phyloP scores from a whole-genome alignment of 768 basidiomycete species.

The Lanmaoa rubissima region DNA sequence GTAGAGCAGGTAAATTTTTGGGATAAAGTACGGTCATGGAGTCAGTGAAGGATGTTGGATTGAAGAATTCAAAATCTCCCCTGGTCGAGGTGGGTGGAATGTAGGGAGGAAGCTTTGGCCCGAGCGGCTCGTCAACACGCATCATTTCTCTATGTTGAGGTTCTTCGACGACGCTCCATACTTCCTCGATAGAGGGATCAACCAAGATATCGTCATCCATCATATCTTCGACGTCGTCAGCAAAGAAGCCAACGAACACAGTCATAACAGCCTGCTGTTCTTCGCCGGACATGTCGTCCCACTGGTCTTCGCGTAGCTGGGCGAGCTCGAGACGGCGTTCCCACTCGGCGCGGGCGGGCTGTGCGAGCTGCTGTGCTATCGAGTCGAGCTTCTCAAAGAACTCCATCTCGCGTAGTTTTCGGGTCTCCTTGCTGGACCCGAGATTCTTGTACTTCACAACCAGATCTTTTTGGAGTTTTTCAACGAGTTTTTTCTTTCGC shows the following conservation, averaged over 20 bases:
- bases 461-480: slow-evolving; percentile 32
- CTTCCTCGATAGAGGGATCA: slow-evolving; percentile 15
- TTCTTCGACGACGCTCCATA: slow-evolving; percentile 16
- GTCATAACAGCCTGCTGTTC: slow-evolving; percentile 31
- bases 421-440: slow-evolving; percentile 24
- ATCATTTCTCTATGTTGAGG: neutral
- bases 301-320: slow-evolving; percentile 30
- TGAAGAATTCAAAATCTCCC: slow-evolving; percentile 26
- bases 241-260: slow-evolving; percentile 31
- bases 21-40: slow-evolving; percentile 20
- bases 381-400: slow-evolving; percentile 24
- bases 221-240: slow-evolving; percentile 27
- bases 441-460: slow-evolving; percentile 31
- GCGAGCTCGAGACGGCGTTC: slow-evolving; percentile 31
- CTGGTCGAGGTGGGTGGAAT: slow-evolving; percentile 21
- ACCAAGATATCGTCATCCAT: slow-evolving; percentile 7
- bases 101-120: too few relatives aligned
- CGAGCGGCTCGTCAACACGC: too few relatives aligned
- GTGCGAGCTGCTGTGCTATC: slow-evolving; percentile 23
- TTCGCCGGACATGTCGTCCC: slow-evolving; percentile 31
- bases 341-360: slow-evolving; percentile 33
- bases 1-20: slow-evolving; percentile 30
- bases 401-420: slow-evolving; percentile 30
- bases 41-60: slow-evolving; percentile 27
- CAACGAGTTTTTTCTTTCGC: slow-evolving; percentile 27